Evolutionary conservation across 805 yeast genomes (phyloP).

Genomic region (Nakazawaea ishiwadae): DNA sequence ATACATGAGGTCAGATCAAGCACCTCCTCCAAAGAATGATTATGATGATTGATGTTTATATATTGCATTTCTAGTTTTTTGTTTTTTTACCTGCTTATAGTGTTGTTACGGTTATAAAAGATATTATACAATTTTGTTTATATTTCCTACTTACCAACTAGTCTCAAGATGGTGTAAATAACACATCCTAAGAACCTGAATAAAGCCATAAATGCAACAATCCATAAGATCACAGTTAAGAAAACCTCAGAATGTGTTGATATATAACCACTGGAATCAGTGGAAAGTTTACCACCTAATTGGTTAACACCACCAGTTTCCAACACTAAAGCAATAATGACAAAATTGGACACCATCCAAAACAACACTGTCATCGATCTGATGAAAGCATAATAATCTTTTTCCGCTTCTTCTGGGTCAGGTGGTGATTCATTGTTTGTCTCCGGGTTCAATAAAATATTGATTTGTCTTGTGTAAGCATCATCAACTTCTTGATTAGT

Average conservation of each 20-base stretch:
- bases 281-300: constrained; percentile 29
- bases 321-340: constrained; percentile 75
- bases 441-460: constrained; percentile 41
- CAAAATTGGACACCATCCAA: constrained; percentile 87
- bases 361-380: constrained; percentile 83
- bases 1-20: constrained; percentile 79
- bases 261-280: constrained; percentile 22
- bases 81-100: not conserved
- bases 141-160: constrained; percentile 7
- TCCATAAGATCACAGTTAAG: constrained; percentile 83
- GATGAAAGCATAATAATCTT: constrained; percentile 84
- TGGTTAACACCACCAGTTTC: constrained; percentile 76
- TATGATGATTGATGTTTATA: constrained; percentile 51
- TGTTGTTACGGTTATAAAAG: not conserved
- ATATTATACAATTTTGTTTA: not conserved
- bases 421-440: constrained; percentile 15
- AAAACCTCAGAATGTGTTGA: constrained; percentile 54
- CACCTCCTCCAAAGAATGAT: constrained; percentile 82
- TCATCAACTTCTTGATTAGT: constrained; percentile 72
- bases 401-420: constrained; percentile 46
- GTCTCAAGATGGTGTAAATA: constrained; percentile 30
- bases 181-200: constrained; percentile 77
- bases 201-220: constrained; percentile 86
- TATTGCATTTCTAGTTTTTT: not conserved
- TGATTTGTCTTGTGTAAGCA: constrained; percentile 61